These are phyloP conservation scores for Cyamopsis tetragonoloba DNA, from an alignment of 306 rosid genomes.

Conservation along the genomic window DNA sequence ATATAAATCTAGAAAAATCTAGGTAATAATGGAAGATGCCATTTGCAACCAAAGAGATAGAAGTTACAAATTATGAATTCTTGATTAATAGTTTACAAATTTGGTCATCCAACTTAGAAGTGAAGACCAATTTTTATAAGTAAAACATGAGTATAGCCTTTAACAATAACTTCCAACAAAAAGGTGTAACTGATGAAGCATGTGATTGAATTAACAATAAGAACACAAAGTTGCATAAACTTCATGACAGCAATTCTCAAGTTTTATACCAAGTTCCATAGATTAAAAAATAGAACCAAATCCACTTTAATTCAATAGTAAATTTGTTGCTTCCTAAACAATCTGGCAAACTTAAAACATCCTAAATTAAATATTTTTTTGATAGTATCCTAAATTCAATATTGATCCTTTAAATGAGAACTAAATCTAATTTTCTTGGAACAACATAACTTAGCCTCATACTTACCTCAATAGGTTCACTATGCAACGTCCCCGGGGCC, in stretches of 20 bases:
- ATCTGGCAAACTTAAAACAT: not conserved
- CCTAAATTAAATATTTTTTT: conserved; percentile 1
- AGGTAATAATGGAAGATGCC: not conserved
- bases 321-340: not conserved
- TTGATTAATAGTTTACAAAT: not conserved
- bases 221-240: not conserved
- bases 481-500: conserved; percentile 42
- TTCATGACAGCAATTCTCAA: not conserved
- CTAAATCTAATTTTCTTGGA: conserved; percentile 8
- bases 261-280: not conserved
- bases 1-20: not conserved
- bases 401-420: not conserved
- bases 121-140: not conserved
- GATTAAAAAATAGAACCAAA: not conserved
- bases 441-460: not conserved
- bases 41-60: not conserved
- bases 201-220: not conserved
- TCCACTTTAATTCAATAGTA: not conserved
- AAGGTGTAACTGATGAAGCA: not conserved
- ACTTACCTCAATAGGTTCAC: conserved; percentile 54
- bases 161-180: not conserved
- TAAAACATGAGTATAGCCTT: not conserved
- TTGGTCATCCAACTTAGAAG: not conserved
- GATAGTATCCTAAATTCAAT: conserved; percentile 2
- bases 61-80: not conserved